Base-by-base conservation (phyloP, 2,329 filamentous ascomycete genomes). In the Clonostachys chloroleuca region DNA sequence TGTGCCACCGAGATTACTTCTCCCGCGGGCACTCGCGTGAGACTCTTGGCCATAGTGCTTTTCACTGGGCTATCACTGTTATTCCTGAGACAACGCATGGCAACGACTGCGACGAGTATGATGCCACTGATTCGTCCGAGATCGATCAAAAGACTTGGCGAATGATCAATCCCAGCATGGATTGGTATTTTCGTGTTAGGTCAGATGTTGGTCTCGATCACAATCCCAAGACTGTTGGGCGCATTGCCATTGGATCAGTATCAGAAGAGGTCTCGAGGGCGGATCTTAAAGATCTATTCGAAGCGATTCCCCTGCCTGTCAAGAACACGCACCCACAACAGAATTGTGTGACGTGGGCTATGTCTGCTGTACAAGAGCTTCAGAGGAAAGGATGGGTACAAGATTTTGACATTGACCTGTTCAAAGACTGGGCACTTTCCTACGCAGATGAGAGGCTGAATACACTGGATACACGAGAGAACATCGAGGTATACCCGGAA, bases 271-370 rank as follows among this genome's bases (percentile, higher is more conserved):
- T 55, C 1, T 53, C 57, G 2, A 47, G 16, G 4, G 43, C 46
- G 13, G 52, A 61, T 17, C 43, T 66, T 7, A 14, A n/a, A 3
- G 46, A 35, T 0, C 44, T 65, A 8, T 59, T 65, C 17, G 43
- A 36, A 1, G 30, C 12, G 10, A 45, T 66, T 34, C 58, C 54
- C 14, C 43, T 62, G 4, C 63, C 63, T 1, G 48, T 55, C 1
- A 66, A 62, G 49, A 59, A 65, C 18, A 61, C 47, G 14, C 42
- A 65, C 43, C 63, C 61, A 0, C 63, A 65, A 40, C 59, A 66
- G 49, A 64, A 60, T 48, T 64, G 62, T n/a, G 61, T 65, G 43
- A 60, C 60, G 12, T 65, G 63, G 62, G 49, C 44, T n/a, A 44
- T 52, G 18, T 47, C 57, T 49, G 61, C 61, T 2, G 55, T 66